A percentile compares a stretch with the other conserved stretches of the same genome.
Evolutionary conservation across 768 basidiomycete genomes (phyloP).

Genomic region (Lentinula sp.): DNA sequence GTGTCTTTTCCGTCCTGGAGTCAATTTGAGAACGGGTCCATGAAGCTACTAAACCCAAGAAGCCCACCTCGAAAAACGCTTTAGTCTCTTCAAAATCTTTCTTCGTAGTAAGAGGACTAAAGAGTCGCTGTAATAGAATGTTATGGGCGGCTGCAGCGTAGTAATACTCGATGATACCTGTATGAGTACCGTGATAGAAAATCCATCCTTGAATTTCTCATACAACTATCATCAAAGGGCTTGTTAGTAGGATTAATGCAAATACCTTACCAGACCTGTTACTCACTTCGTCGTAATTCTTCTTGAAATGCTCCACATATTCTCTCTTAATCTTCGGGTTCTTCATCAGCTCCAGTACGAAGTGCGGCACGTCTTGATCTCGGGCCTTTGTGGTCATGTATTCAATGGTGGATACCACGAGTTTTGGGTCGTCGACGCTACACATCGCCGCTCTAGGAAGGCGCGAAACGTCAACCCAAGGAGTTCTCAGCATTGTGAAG

Average conservation of each 20-base stretch:
- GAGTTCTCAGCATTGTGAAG: neutral
- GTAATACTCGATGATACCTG: slow-evolving; percentile 30
- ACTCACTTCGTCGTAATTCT: slow-evolving; percentile 60
- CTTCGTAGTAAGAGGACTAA: slow-evolving; percentile 51
- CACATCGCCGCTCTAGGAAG: slow-evolving; percentile 56
- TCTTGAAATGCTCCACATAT: slow-evolving; percentile 58
- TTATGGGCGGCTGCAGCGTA: slow-evolving; percentile 19
- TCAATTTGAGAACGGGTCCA: neutral
- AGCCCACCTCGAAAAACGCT: slow-evolving; percentile 72
- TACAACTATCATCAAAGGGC: slow-evolving; percentile 35
- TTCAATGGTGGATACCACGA: slow-evolving; percentile 57
- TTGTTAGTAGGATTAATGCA: neutral
- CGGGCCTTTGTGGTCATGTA: slow-evolving; percentile 49
- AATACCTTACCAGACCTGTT: neutral
- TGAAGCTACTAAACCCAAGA: slow-evolving; percentile 11
- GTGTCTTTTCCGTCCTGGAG: slow-evolving; percentile 52
- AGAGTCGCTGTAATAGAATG: slow-evolving; percentile 28
- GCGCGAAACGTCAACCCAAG: neutral
- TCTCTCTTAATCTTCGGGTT: slow-evolving; percentile 53
- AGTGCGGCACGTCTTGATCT: slow-evolving; percentile 59
- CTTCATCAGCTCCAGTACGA: slow-evolving; percentile 48
- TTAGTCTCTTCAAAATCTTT: slow-evolving; percentile 58
- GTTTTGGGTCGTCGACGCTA: slow-evolving; percentile 44
- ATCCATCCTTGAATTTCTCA: slow-evolving; percentile 68
- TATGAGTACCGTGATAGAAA: slow-evolving; percentile 46